phyloP scores from a whole-genome alignment of 169 alveolate genomes.

The Plasmodium falciparum region DNA sequence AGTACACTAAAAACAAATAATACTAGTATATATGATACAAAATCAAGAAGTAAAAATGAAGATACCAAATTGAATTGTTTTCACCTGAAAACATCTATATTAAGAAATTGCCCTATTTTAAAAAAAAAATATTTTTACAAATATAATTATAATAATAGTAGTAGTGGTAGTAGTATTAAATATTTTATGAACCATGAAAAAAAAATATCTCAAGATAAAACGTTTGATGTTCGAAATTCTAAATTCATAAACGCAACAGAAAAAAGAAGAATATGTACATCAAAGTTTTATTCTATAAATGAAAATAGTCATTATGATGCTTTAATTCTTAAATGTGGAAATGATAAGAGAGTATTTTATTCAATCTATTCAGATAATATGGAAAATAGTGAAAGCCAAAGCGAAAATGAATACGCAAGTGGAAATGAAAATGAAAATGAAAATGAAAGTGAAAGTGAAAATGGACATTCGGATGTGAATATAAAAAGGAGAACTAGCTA shows the following conservation, averaged over 20 bases:
- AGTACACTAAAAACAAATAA: not conserved
- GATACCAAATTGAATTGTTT: not conserved
- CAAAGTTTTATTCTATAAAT: not conserved
- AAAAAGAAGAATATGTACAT: constrained; percentile 10
- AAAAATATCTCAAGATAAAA: not conserved
- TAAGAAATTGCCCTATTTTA: not conserved
- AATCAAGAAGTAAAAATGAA: not conserved
- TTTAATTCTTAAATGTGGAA: not conserved
- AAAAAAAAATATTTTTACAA: not conserved
- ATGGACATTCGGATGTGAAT: not conserved
- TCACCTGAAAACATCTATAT: not conserved
- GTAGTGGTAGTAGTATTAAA: not conserved
- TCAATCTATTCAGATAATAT: not conserved
- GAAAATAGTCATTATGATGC: not conserved
- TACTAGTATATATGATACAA: not conserved
- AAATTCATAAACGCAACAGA: not conserved
- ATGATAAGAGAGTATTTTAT: constrained; percentile 30
- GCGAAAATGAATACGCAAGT: not conserved
- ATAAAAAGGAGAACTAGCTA: no score
- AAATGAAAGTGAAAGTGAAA: not conserved
- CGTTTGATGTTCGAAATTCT: constrained; percentile 12
- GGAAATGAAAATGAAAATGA: not conserved
- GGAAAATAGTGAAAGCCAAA: not conserved
- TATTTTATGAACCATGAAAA: not conserved
- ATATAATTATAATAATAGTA: not conserved